A percentile compares a stretch with the other conserved stretches of the same genome.
phyloP scores from a whole-genome alignment of 768 basidiomycete genomes.

The Basidioascus undulatus region DNA sequence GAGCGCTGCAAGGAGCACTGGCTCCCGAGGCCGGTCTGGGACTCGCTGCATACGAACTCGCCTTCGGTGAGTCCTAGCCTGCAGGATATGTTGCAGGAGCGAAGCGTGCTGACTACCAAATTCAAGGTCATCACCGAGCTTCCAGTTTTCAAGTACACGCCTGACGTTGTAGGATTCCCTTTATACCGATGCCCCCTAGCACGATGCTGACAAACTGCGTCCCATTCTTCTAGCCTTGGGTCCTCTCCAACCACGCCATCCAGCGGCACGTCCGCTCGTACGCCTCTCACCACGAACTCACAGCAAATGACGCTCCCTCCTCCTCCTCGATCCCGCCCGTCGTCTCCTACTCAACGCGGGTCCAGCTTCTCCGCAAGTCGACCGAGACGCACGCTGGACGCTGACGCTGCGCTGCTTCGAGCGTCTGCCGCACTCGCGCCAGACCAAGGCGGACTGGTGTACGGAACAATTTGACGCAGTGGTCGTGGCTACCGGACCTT shows the following conservation, averaged over 20 bases:
- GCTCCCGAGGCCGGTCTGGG: neutral
- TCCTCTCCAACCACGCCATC: neutral
- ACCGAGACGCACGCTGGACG: neutral
- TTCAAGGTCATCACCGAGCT: neutral
- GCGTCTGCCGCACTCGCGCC: neutral
- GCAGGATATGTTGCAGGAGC: neutral
- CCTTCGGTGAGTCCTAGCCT: neutral
- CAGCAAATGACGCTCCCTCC: neutral
- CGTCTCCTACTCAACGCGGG: neutral
- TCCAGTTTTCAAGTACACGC: neutral
- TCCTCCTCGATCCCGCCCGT: neutral
- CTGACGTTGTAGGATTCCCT: too few species aligned
- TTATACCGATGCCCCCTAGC: neutral
- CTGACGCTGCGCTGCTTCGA: conserved; percentile 2
- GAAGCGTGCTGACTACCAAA: neutral
- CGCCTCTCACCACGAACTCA: neutral
- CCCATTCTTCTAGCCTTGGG: neutral
- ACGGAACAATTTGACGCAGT: conserved; percentile 19
- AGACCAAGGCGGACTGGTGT: conserved; percentile 11
- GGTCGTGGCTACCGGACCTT: conserved; percentile 18
- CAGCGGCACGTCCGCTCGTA: neutral
- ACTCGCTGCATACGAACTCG: neutral
- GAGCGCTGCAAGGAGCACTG: neutral
- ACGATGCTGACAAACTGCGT: neutral
- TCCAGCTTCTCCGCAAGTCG: neutral